phyloP scores from a whole-genome alignment of 306 rosid genomes.

The Glycine latifolia region DNA sequence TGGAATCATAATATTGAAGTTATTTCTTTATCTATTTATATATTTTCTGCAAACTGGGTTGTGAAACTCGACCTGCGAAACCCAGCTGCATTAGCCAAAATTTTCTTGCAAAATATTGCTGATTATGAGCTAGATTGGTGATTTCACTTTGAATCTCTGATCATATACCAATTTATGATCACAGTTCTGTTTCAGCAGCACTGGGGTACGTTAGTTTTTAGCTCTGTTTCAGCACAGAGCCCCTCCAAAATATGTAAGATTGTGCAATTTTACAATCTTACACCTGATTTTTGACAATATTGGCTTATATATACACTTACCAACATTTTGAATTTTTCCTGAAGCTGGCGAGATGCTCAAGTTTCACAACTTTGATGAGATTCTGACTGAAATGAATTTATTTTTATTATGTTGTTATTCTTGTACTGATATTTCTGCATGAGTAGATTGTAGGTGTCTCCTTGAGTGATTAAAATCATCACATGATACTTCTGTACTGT shows the following conservation, averaged over 20 bases:
- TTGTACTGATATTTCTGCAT: slow-evolving; percentile 34
- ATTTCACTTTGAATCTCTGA: not conserved
- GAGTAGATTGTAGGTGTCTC: slow-evolving; percentile 10
- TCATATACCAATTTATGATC: not conserved
- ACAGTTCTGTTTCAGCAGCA: not conserved
- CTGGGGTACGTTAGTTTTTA: no score
- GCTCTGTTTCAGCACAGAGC: not conserved
- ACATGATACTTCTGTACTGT: slow-evolving; percentile 13
- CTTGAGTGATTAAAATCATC: slow-evolving; percentile 26
- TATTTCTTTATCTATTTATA: not conserved
- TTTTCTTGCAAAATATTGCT: not conserved
- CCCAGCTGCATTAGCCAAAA: not conserved
- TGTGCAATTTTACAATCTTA: not conserved
- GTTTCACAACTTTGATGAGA: slow-evolving; percentile 34
- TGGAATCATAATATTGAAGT: not conserved
- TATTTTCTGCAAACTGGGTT: not conserved
- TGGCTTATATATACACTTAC: not conserved
- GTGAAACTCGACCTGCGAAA: not conserved
- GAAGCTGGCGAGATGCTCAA: slow-evolving; percentile 8
- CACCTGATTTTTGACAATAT: not conserved
- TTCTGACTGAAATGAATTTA: slow-evolving; percentile 27
- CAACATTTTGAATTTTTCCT: slow-evolving; percentile 29
- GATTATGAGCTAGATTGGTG: not conserved
- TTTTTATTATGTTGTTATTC: slow-evolving; percentile 26
- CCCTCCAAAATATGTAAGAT: not conserved